Percentiles rank a stretch among this genome's conserved stretches.
phyloP scores from a whole-genome alignment of 192 early-diverging fungal genomes.

The Phlyctochytrium planicorne region DNA sequence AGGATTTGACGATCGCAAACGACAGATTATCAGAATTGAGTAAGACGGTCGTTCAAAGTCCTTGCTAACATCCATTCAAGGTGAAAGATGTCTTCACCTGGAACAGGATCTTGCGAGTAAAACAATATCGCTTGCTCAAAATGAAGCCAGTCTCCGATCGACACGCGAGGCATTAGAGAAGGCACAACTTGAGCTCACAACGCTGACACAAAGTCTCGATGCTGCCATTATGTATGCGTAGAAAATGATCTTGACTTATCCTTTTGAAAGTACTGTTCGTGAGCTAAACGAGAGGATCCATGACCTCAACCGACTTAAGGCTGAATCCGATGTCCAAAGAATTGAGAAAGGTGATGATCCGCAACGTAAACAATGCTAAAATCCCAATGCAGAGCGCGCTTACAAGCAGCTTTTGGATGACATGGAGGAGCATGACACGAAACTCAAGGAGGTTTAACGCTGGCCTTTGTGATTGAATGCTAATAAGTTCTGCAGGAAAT shows the following conservation, averaged over 20 bases:
- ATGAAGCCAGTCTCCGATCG: not conserved
- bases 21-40: conserved; percentile 5
- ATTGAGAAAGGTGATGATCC: conserved; percentile 22
- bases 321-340: conserved; percentile 20
- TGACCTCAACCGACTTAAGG: conserved; percentile 39
- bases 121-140: not conserved
- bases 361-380: no score
- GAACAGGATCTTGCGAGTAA: not conserved
- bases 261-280: conserved; percentile 26
- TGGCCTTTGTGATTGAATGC: not conserved
- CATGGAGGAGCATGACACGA: conserved; percentile 29
- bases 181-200: conserved; percentile 35
- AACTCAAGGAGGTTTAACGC: conserved; percentile 13
- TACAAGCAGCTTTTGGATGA: conserved; percentile 62
- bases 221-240: conserved; percentile 17
- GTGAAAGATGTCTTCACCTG: not conserved
- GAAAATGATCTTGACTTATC: conserved; percentile 3
- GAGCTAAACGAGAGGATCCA: conserved; percentile 39
- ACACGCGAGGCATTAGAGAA: conserved; percentile 16
- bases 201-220: conserved; percentile 39
- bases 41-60: no score
- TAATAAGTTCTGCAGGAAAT: not conserved
- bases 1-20: not conserved
- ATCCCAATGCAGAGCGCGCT: conserved; percentile 42
- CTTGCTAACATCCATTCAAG: no score